Evolutionary conservation across 345 rosid genomes (phyloP).

Genomic region (Syzygium grande): DNA sequence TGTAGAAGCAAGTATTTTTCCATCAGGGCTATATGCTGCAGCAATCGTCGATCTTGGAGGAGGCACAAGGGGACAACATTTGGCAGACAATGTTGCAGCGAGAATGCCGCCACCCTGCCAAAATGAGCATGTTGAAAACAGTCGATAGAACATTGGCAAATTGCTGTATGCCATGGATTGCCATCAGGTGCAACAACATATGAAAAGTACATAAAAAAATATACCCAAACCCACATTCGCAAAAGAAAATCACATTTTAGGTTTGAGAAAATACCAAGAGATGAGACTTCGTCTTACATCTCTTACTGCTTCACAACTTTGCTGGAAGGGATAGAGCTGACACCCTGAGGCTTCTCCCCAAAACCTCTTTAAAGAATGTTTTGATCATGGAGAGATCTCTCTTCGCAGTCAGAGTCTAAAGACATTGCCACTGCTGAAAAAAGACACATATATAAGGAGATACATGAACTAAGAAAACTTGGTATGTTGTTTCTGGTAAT

Average conservation of each 20-base stretch:
- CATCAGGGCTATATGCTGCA: constrained; percentile 80
- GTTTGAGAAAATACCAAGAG: constrained; percentile 41
- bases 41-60: constrained; percentile 93
- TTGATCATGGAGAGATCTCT: constrained; percentile 53
- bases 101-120: constrained; percentile 67
- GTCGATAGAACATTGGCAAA: neutral
- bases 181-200: neutral
- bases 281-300: constrained; percentile 53
- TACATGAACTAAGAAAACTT: neutral
- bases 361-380: constrained; percentile 43
- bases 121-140: neutral
- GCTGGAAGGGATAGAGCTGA: constrained; percentile 15
- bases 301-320: constrained; percentile 31
- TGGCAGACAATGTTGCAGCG: constrained; percentile 56
- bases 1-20: constrained; percentile 70
- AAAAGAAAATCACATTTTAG: neutral
- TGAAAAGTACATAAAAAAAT: neutral
- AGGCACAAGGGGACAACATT: constrained; percentile 56
- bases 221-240: neutral
- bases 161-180: neutral
- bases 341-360: constrained; percentile 43
- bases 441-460: neutral
- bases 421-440: constrained; percentile 38
- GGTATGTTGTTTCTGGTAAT: neutral
- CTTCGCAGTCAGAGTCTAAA: constrained; percentile 46